Conservation (phyloP, 2,329 filamentous ascomycete species). For the Cryphonectria parasitica region DNA sequence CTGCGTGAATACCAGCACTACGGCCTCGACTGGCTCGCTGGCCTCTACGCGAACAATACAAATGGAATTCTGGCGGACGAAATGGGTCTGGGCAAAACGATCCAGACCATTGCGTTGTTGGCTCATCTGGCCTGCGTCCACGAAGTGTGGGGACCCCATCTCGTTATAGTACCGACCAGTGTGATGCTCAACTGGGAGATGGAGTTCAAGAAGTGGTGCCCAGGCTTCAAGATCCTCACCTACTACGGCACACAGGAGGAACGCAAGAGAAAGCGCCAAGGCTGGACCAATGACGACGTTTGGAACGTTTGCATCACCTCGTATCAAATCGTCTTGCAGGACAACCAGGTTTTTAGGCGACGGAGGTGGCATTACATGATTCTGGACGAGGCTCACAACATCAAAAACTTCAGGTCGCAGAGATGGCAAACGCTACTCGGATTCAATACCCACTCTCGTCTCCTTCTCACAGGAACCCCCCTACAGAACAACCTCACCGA, state of each 20-base stretch:
- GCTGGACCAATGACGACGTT: constrained; percentile 89
- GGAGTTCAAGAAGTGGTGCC: constrained; percentile 99
- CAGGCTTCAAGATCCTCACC: constrained; percentile 95
- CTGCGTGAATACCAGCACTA: constrained; percentile 95
- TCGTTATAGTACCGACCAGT: constrained; percentile 95
- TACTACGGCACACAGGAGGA: constrained; percentile 97
- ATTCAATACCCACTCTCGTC: constrained; percentile 85
- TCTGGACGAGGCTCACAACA: constrained; percentile 97
- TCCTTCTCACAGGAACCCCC: constrained; percentile 91
- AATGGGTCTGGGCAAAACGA: constrained; percentile 98
- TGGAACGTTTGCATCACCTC: constrained; percentile 99
- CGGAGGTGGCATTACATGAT: constrained; percentile 98
- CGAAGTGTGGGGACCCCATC: constrained; percentile 91
- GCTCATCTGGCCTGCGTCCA: constrained; percentile 91
- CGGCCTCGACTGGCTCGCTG: constrained; percentile 95
- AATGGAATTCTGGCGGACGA: constrained; percentile 98
- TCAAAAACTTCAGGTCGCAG: constrained; percentile 99
- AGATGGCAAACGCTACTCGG: constrained; percentile 94
- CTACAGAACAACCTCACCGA: constrained; percentile 97
- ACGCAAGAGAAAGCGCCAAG: constrained; percentile 84
- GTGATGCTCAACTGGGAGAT: constrained; percentile 99
- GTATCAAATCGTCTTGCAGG: constrained; percentile 93
- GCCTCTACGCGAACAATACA: constrained; percentile 87
- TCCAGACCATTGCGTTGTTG: constrained; percentile 92
- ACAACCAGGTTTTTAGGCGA: constrained; percentile 90